phyloP scores from a whole-genome alignment of 345 rosid genomes.

The Eutrema japonicum region DNA sequence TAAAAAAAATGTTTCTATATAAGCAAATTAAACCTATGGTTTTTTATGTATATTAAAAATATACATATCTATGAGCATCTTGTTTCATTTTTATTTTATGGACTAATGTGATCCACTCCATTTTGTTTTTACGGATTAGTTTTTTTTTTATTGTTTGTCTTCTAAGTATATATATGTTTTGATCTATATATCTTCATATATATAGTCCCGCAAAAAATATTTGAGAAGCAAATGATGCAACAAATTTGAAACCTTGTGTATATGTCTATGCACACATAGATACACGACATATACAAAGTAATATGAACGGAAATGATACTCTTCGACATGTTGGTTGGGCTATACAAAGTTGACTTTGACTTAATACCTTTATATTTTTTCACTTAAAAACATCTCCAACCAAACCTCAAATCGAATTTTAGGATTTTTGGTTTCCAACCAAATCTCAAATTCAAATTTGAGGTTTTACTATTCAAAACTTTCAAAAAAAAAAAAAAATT shows the following conservation, averaged over 20 bases:
- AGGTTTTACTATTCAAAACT: too few species aligned
- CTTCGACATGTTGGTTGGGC: conserved; percentile 12
- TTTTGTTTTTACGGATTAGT: not conserved
- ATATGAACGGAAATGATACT: conserved; percentile 15
- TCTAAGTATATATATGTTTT: conserved; percentile 17
- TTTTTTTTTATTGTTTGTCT: not conserved
- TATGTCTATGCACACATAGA: not conserved
- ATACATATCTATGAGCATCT: conserved; percentile 8
- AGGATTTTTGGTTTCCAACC: too few species aligned
- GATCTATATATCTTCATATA: not conserved
- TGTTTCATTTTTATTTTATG: conserved; percentile 1
- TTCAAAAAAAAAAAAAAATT: too few species aligned
- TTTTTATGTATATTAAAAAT: conserved; percentile 3
- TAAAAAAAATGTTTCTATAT: conserved; percentile 1
- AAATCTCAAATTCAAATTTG: too few species aligned
- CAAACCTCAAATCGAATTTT: too few species aligned
- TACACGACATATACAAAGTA: not conserved
- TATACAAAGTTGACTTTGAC: conserved; percentile 34
- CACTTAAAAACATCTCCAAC: too few species aligned
- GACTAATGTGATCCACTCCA: conserved; percentile 3
- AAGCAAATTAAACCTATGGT: not conserved
- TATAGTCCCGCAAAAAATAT: not conserved
- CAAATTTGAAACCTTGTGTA: conserved; percentile 8
- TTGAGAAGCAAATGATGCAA: not conserved
- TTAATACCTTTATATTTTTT: not conserved